Conservation (phyloP, 768 basidiomycete species). For the Rhodotorula graminis region DNA sequence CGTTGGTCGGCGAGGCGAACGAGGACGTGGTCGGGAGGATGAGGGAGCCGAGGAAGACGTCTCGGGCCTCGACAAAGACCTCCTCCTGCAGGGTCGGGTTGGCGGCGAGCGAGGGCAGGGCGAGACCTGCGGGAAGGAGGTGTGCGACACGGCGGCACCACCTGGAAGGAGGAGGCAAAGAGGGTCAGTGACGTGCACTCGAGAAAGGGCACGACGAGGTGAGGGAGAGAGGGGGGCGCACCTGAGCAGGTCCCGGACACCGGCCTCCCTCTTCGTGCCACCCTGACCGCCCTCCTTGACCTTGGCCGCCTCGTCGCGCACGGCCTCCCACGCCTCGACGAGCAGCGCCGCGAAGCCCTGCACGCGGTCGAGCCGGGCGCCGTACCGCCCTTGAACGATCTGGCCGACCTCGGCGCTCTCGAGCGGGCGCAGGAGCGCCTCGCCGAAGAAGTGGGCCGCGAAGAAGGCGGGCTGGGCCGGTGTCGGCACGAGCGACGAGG, state of each 20-base stretch:
- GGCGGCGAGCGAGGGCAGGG: constrained; percentile 56
- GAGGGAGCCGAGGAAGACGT: constrained; percentile 67
- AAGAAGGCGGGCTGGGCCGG: constrained; percentile 60
- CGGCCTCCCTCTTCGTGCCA: constrained; percentile 50
- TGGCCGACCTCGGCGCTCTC: constrained; percentile 61
- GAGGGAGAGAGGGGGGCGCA: neutral
- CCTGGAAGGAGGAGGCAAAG: constrained; percentile 62
- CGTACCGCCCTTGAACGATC: constrained; percentile 66
- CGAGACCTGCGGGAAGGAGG: constrained; percentile 54
- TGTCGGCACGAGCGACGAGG: neutral
- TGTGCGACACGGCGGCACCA: constrained; percentile 69
- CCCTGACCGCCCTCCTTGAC: constrained; percentile 35
- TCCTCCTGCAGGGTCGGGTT: constrained; percentile 78
- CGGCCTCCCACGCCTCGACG: constrained; percentile 65
- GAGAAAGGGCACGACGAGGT: neutral
- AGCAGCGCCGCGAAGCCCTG: constrained; percentile 54
- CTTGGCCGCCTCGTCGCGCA: constrained; percentile 52
- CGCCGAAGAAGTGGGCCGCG: constrained; percentile 76
- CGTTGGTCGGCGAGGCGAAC: constrained; percentile 48
- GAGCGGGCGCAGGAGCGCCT: constrained; percentile 62
- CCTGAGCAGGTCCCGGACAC: constrained; percentile 52
- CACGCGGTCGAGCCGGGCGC: constrained; percentile 53
- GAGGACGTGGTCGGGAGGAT: constrained; percentile 53
- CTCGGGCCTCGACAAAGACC: constrained; percentile 78
- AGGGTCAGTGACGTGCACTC: neutral